A percentile compares a stretch with the other conserved stretches of the same genome.
Evolutionary conservation across 2,329 filamentous ascomycete genomes (phyloP).

Genomic region (Fusarium metavorans): DNA sequence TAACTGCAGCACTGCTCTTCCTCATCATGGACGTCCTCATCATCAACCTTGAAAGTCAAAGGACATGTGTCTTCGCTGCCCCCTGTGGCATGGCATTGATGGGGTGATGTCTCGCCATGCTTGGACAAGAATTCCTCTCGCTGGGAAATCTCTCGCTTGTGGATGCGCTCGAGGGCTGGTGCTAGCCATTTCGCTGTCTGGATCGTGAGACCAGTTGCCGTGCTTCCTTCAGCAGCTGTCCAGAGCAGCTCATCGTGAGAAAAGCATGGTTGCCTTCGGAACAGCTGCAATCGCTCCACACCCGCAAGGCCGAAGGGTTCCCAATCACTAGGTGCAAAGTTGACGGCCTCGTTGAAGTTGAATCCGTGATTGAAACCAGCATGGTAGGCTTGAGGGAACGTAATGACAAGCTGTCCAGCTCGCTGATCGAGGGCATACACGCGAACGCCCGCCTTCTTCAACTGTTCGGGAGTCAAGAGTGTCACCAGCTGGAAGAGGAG

Average conservation of each 20-base stretch:
- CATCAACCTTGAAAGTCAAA: conserved; percentile 73
- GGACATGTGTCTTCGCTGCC: conserved; percentile 66
- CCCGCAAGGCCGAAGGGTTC: conserved; percentile 90
- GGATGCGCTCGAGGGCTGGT: conserved; percentile 84
- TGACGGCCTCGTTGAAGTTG: conserved; percentile 99
- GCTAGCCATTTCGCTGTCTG: conserved; percentile 95
- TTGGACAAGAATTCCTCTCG: conserved; percentile 76
- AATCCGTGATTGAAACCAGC: conserved; percentile 99
- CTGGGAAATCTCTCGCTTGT: conserved; percentile 76
- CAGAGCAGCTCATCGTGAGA: conserved; percentile 95
- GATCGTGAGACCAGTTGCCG: conserved; percentile 74
- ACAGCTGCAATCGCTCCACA: conserved; percentile 86
- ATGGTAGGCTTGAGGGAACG: conserved; percentile 96
- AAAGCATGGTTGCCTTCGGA: conserved; percentile 93
- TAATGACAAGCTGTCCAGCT: conserved; percentile 95
- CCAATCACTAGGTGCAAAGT: conserved; percentile 96
- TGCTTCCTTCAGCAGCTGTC: conserved; percentile 85
- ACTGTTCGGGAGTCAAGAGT: conserved; percentile 89
- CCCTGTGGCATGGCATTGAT: conserved; percentile 62
- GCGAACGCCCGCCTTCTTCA: conserved; percentile 91
- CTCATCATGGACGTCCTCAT: conserved; percentile 85
- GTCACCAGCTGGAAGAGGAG: conserved; percentile 98
- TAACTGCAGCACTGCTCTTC: conserved; percentile 93
- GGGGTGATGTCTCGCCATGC: conserved; percentile 67
- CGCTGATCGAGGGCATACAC: conserved; percentile 97